These are phyloP conservation scores for Coemansia sp. DNA, from an alignment of 192 early-diverging fungal species.

Conservation along the genomic window DNA sequence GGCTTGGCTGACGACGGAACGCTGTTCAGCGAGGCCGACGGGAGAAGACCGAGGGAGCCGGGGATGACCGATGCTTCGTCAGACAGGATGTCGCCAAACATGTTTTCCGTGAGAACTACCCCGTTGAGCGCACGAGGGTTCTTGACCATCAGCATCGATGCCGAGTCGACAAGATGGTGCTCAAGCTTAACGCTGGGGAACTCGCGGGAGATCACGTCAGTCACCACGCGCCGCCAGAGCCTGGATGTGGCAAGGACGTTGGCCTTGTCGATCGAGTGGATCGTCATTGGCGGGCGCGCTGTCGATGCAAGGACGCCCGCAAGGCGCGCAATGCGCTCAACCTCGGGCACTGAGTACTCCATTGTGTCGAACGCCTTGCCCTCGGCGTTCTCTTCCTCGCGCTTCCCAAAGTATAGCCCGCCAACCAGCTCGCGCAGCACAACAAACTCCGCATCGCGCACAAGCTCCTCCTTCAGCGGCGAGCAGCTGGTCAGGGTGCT, in stretches of 20 bases:
- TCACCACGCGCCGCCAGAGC: conserved; percentile 94
- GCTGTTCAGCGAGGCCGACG: conserved; percentile 86
- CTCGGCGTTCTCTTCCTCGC: conserved; percentile 79
- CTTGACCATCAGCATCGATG: conserved; percentile 95
- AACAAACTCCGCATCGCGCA: conserved; percentile 87
- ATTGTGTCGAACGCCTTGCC: conserved; percentile 92
- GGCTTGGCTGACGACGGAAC: conserved; percentile 72
- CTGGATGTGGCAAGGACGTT: conserved; percentile 97
- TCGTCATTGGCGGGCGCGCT: conserved; percentile 75
- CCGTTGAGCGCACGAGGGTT: conserved; percentile 90
- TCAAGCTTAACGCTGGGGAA: conserved; percentile 84
- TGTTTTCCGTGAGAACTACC: conserved; percentile 96
- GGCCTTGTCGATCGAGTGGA: conserved; percentile 98
- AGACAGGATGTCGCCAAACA: conserved; percentile 98
- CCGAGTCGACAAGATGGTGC: conserved; percentile 96
- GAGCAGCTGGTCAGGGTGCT: conserved; percentile 77
- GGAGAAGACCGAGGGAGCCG: conserved; percentile 89
- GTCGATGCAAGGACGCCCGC: conserved; percentile 83
- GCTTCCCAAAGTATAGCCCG: conserved; percentile 97
- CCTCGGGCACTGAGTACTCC: conserved; percentile 87
- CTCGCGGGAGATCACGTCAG: conserved; percentile 82
- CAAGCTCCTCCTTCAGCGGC: conserved; percentile 88
- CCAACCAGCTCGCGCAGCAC: conserved; percentile 95
- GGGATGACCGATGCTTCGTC: conserved; percentile 97
- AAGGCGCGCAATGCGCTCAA: conserved; percentile 93